These are phyloP conservation scores for Malus hybrid DNA, from an alignment of 331 rosid genomes.

Conservation along the genomic window DNA sequence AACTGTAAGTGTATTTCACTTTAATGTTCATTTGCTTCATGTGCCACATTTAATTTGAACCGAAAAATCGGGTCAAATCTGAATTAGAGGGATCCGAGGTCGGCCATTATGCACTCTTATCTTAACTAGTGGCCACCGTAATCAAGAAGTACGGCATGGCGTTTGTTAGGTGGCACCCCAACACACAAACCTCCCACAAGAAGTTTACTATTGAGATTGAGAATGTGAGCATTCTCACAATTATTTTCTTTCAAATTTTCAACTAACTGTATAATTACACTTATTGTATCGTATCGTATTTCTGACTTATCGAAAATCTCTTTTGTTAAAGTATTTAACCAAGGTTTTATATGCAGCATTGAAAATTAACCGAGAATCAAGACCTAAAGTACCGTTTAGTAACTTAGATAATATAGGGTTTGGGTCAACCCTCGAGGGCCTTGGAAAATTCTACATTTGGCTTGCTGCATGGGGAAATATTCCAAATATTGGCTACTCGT, in stretches of 20 bases:
- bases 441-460: constrained; percentile 31
- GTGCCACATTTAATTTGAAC: neutral
- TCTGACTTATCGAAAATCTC: too few relatives aligned
- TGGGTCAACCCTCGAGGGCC: constrained; percentile 16
- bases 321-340: too few relatives aligned
- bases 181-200: too few relatives aligned
- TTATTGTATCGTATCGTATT: too few relatives aligned
- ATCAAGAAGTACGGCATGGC: too few relatives aligned
- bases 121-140: neutral
- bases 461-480: neutral
- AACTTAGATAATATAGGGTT: neutral
- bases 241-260: too few relatives aligned
- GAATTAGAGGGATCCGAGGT: neutral
- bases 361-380: neutral
- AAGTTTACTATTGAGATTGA: too few relatives aligned
- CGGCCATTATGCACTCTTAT: neutral
- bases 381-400: neutral
- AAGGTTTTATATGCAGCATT: neutral
- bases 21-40: neutral
- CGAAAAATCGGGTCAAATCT: neutral
- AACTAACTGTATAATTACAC: fast-evolving
- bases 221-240: too few relatives aligned
- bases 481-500: constrained; percentile 5
- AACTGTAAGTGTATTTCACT: neutral
- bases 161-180: too few relatives aligned